These are phyloP conservation scores for Suillus subaureus DNA, from an alignment of 768 basidiomycete species.

Conservation along the genomic window DNA sequence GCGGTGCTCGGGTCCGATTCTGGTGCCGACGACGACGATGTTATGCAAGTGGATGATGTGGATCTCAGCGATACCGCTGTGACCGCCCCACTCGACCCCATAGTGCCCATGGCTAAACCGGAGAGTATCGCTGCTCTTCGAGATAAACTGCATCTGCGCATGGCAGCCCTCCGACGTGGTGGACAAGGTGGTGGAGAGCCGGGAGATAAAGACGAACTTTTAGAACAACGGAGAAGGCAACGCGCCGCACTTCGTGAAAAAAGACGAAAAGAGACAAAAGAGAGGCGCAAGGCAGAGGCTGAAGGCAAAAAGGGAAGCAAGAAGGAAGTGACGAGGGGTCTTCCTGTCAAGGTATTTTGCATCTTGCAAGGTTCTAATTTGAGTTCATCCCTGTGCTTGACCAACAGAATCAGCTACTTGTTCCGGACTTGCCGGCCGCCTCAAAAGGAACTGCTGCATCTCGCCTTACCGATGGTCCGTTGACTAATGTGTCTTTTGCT, in stretches of 20 bases:
- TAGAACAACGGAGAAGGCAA: conserved; percentile 78
- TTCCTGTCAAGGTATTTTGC: conserved; percentile 37
- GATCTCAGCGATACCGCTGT: conserved; percentile 29
- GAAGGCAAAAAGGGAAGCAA: conserved; percentile 51
- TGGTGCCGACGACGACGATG: conserved; percentile 28
- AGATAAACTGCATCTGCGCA: conserved; percentile 75
- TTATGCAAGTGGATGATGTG: conserved; percentile 35
- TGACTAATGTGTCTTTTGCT: conserved; percentile 76
- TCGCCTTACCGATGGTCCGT: conserved; percentile 36
- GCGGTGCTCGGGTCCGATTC: conserved; percentile 29
- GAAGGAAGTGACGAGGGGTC: conserved; percentile 37
- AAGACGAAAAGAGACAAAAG: conserved; percentile 82
- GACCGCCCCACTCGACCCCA: conserved; percentile 1
- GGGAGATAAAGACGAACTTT: conserved; percentile 74
- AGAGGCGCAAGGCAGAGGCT: conserved; percentile 71
- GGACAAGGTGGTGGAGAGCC: conserved; percentile 46
- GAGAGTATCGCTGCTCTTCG: conserved; percentile 67
- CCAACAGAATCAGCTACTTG: conserved; percentile 68
- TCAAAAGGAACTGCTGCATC: conserved; percentile 17
- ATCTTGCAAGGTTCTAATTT: neutral
- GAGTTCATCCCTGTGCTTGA: neutral
- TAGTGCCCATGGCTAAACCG: conserved; percentile 65
- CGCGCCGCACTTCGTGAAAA: conserved; percentile 84
- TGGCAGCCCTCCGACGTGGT: conserved; percentile 60
- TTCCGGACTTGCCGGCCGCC: conserved; percentile 48